These are phyloP conservation scores for Ailanthus altissimus DNA, from an alignment of 345 rosid genomes.

Conservation along the genomic window DNA sequence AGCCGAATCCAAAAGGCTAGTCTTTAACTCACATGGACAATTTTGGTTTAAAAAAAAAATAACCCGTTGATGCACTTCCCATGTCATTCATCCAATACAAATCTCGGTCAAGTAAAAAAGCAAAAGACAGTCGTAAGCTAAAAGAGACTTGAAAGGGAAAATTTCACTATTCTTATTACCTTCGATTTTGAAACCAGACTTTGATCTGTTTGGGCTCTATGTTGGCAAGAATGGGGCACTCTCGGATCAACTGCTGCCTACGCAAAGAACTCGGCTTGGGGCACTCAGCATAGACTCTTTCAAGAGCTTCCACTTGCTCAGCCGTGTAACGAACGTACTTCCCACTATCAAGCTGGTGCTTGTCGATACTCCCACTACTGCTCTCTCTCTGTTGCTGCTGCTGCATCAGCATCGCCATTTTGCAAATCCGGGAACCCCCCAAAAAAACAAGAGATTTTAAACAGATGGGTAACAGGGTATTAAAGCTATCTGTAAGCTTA, in stretches of 20 bases:
- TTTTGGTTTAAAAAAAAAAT: not conserved
- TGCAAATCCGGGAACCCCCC: slow-evolving; percentile 18
- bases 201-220: slow-evolving; percentile 99
- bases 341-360: slow-evolving; percentile 70
- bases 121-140: not conserved
- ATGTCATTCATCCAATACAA: not conserved
- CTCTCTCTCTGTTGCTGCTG: slow-evolving; percentile 68
- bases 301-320: slow-evolving; percentile 98
- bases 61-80: not conserved
- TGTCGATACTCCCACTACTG: slow-evolving; percentile 80
- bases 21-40: slow-evolving; percentile 10
- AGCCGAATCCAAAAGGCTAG: not conserved
- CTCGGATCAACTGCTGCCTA: slow-evolving; percentile 94
- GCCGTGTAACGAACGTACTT: slow-evolving; percentile 96
- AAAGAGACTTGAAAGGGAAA: not conserved
- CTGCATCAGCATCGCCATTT: slow-evolving; percentile 68
- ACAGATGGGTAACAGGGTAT: not conserved
- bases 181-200: slow-evolving; percentile 99
- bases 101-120: not conserved
- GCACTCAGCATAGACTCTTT: slow-evolving; percentile 94
- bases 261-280: slow-evolving; percentile 97
- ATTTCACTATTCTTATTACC: slow-evolving; percentile 36
- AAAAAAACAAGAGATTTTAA: slow-evolving; percentile 14
- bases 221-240: slow-evolving; percentile 91
- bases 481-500: not conserved